phyloP scores from a whole-genome alignment of 2,329 filamentous ascomycete species.

The Byssothecium circinans region DNA sequence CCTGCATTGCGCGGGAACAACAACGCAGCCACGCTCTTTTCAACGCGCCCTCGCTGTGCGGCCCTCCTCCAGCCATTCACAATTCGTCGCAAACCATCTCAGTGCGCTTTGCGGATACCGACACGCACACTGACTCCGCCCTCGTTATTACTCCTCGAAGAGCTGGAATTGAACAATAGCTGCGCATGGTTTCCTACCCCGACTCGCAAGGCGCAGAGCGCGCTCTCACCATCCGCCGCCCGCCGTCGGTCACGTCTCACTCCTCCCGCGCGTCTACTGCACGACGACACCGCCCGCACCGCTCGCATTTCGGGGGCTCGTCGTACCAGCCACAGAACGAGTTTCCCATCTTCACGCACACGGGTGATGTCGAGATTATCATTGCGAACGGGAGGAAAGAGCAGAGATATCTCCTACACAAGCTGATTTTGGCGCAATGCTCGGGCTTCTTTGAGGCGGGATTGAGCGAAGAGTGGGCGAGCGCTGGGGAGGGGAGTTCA shows the following conservation, averaged over 20 bases:
- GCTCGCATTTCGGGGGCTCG: conserved; percentile 73
- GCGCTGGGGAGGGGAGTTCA: conserved; percentile 35
- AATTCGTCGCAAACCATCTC: conserved; percentile 8
- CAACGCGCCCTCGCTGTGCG: conserved; percentile 18
- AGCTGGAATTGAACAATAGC: conserved; percentile 10
- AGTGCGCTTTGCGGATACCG: too few species aligned
- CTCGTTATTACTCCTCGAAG: background rate
- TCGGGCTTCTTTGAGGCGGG: conserved; percentile 92
- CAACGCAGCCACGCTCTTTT: conserved; percentile 32
- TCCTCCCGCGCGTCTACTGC: conserved; percentile 54
- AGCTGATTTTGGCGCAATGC: conserved; percentile 82
- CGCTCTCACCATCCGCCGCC: conserved; percentile 62
- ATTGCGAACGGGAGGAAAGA: conserved; percentile 70
- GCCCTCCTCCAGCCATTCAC: conserved; percentile 12
- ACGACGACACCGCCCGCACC: conserved; percentile 73
- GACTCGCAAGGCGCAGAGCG: conserved; percentile 55
- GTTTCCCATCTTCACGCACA: conserved; percentile 87
- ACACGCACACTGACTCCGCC: too few species aligned
- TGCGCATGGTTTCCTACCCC: conserved; percentile 65
- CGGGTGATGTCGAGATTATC: conserved; percentile 89
- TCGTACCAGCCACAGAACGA: conserved; percentile 78
- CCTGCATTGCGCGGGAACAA: conserved; percentile 28
- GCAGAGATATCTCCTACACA: conserved; percentile 83
- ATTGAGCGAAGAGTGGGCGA: conserved; percentile 77
- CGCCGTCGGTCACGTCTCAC: conserved; percentile 63